These are phyloP conservation scores for Candida sphagnicola DNA, from an alignment of 805 yeast genomes.

Conservation along the genomic window DNA sequence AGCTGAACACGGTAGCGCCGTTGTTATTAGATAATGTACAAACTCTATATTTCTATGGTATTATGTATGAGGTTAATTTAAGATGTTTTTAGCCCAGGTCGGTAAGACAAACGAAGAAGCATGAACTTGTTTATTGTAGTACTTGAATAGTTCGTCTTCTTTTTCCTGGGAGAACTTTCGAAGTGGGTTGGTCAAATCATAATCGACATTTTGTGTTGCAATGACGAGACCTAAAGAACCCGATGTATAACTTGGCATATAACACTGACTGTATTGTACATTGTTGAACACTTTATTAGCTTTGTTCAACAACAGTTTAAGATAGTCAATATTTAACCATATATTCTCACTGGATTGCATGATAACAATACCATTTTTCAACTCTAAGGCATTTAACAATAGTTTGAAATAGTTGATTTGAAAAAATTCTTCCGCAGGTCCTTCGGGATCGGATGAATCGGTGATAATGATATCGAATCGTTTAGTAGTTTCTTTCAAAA, in stretches of 20 bases:
- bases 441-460: slow-evolving; percentile 97
- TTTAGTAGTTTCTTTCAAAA: slow-evolving; percentile 38
- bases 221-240: slow-evolving; percentile 82
- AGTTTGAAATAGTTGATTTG: slow-evolving; percentile 72
- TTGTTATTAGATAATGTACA: neutral
- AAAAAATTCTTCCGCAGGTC: slow-evolving; percentile 91
- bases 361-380: slow-evolving; percentile 61
- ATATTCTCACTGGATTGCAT: slow-evolving; percentile 77
- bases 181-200: slow-evolving; percentile 47
- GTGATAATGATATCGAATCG: slow-evolving; percentile 84
- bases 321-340: slow-evolving; percentile 62
- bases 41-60: neutral
- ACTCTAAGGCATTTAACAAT: slow-evolving; percentile 55
- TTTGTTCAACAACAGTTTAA: slow-evolving; percentile 43
- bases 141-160: slow-evolving; percentile 51
- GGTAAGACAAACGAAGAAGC: slow-evolving; percentile 74
- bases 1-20: no score
- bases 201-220: slow-evolving; percentile 53
- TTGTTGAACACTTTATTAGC: slow-evolving; percentile 55
- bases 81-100: slow-evolving; percentile 59
- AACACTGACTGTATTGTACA: slow-evolving; percentile 68
- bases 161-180: slow-evolving; percentile 41
- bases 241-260: slow-evolving; percentile 84
- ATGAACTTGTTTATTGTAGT: slow-evolving; percentile 67
- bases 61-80: slow-evolving; percentile 9